Base-by-base conservation (phyloP, 1,284 basidiomycete genomes). In the Trametes pubescens region DNA sequence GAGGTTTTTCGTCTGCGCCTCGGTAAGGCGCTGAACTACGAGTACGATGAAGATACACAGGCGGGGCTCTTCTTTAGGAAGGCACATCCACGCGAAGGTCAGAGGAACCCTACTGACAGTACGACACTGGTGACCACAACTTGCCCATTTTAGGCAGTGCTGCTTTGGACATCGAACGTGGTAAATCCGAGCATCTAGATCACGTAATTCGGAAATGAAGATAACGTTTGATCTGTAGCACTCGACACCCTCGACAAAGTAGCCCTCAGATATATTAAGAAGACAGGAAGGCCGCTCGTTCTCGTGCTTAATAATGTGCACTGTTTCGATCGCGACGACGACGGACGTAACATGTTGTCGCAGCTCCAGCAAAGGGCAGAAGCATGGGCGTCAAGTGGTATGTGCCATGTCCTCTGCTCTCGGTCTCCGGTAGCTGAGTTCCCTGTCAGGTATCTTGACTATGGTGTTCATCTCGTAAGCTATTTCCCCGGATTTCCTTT, bases 171-270 rank as follows among this genome's bases (percentile, higher is more conserved):
- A 89, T 95, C 58, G 93, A 95, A 76, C 82, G 94, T 76, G 90
- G 90, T 90, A 70, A 61, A 73, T 58, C 24, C 22, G 47, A 29
- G 18, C 16, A 4, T 7, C 11, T 5, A n/a, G 55, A 55, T 6
- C 51, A 9, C 37, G 1, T 11, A 4, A 6, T 26, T 1, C 2
- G 14, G 40, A n/a, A 16, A 29, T n/a, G 46, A 18, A 57, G 22
- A 22, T 8, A 11, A 4, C 10, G n/a, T 10, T 13, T 44, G 1
- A 54, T 32, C 29, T 63, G 4, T 56, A 87, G 91, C 91, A 0
- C 74, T 94, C 78, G 93, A 91, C 74, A 96, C 95, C 73, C 81
- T 94, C 2, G 93, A 95, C 74, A 95, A 95, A 73, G 93, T 95
- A 24, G 94, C 93, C 0, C 80, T 96, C 55, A 79, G 82, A 51